Evolutionary conservation across 352 stramenopile genomes (phyloP), one percentile per base, ranked within the genome.

Genomic region (Blastocystis sp.): DNA sequence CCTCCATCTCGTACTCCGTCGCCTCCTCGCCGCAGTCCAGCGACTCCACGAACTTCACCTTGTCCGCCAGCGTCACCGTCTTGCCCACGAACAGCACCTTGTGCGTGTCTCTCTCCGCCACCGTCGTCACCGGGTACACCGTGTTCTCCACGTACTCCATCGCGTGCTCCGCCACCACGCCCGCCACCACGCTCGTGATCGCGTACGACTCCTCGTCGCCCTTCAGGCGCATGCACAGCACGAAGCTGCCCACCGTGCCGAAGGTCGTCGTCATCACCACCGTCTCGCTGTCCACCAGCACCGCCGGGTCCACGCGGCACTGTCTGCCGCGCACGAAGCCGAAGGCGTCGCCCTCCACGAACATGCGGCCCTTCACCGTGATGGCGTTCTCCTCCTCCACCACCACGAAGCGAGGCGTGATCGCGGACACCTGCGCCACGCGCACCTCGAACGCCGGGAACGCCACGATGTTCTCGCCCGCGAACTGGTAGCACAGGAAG

Each of bases 401-500:
- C n/a, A 84, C 74, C 48, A 84, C 74, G 60, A 69, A 84, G 34
- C 11, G 23, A 48, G 74, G 74, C n/a, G 65, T 28, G 11, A 84
- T 41, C 2, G 2, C 28, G 3, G 53, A 70, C 53, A 84, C 74
- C 53, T 84, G 56, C 38, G 56, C 74, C 41, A 84, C 74, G 1
- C 74, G 74, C 41, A 84, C 61, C 17, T 11, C 7, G 38, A 69
- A 62, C 48, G n/a, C 34, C 1, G n/a, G 7, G 74, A 67, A 84
- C 74, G n/a, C 28, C 74, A 84, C 74, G 11, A 69, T 56, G 40
- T 64, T 23, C 74, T 84, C 74, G 21, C 56, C 74, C 38, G 11
- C 34, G 53, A 84, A 84, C 9, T 45, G 4, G 74, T 84, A 84
- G 74, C 74, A 84, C 74, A 84, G 34, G 74, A 45, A 69, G 74